Percentiles rank a stretch among this genome's conserved stretches.
Conservation (phyloP, 306 rosid species). For the Psophocarpus tetragonolobus region DNA sequence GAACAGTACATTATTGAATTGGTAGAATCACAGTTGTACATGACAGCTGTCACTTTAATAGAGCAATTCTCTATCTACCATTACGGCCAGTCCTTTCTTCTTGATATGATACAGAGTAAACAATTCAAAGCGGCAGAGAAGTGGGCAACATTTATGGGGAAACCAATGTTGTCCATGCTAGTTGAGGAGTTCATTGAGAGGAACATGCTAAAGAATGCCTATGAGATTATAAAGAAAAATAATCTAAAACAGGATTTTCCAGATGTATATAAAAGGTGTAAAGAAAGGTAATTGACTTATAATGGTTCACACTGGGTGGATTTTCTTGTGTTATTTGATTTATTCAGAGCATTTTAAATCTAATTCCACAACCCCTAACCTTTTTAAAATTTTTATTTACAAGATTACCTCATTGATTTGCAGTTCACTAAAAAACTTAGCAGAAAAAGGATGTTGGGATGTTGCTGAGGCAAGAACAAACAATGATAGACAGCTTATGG, state of each 20-base stretch:
- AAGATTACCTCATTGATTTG: conserved; percentile 30
- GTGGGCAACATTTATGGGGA: conserved; percentile 94
- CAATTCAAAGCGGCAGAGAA: conserved; percentile 93
- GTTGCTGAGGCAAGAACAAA: conserved; percentile 88
- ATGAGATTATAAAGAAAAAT: conserved; percentile 70
- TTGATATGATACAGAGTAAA: conserved; percentile 60
- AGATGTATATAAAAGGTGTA: conserved; percentile 69
- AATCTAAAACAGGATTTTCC: conserved; percentile 79
- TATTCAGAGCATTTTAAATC: conserved; percentile 26
- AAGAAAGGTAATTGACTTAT: conserved; percentile 66
- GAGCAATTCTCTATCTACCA: conserved; percentile 77
- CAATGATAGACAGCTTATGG: conserved; percentile 74
- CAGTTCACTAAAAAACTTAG: conserved; percentile 84
- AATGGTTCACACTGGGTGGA: conserved; percentile 11
- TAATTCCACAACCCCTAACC: neutral
- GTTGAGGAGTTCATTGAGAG: conserved; percentile 57
- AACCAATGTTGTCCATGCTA: conserved; percentile 68
- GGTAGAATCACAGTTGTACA: conserved; percentile 64
- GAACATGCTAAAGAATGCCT: conserved; percentile 81
- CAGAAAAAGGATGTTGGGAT: conserved; percentile 97
- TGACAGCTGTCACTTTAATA: conserved; percentile 72
- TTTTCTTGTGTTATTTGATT: conserved; percentile 32
- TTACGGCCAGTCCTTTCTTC: conserved; percentile 68
- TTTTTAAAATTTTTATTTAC: conserved; percentile 24
- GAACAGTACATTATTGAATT: conserved; percentile 62